Evolutionary conservation across 2,329 filamentous ascomycete genomes (phyloP), one percentile per base, ranked within the genome.

Genomic region (Penicillium sp.): DNA sequence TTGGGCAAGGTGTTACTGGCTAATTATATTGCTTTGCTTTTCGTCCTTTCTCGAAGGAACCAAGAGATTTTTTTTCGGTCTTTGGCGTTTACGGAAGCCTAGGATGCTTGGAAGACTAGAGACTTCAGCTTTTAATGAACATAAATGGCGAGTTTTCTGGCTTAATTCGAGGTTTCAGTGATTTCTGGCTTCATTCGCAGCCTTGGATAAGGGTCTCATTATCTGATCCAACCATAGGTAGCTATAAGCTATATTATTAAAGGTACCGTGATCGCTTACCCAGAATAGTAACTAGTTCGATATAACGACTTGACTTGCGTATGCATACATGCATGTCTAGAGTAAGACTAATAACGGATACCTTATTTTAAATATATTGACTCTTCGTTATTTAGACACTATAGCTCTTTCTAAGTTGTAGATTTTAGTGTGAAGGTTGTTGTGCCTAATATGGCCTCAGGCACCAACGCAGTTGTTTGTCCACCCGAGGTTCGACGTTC

Each of bases 381-480:
- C 25, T 23, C 10, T 16, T 25, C 19, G n/a, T 7, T 19, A 23
- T n/a, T 11, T n/a, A 31, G 10, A 41, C 10, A 11, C n/a, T 36
- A 15, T 31, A 23, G 13, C 27, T 31, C 10, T 23, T 31, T 15
- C 16, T 9, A 34, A 10, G 10, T 25, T 43, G 16, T 40, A 19
- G 8, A n/a, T 8, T 39, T 21, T 48, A 4, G 43, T 36, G 29
- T 29, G 23, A 43, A 38, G 27, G 29, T 31, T 16, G 43, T 38
- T 36, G 25, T 33, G 31, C 27, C 11, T 21, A 21, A 23, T 51
- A 5, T 34, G 21, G 53, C 59, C 59, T 60, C 41, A 54, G 57
- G 53, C 53, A 49, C 13, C 21, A 31, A 52, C 5, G 16, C 27
- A 40, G 48, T 39, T 38, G 43, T 36, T 58, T 55, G 47, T 15